Conservation (phyloP, 1,139 yeast species). For the Barnettozyma hawaiiensis region DNA sequence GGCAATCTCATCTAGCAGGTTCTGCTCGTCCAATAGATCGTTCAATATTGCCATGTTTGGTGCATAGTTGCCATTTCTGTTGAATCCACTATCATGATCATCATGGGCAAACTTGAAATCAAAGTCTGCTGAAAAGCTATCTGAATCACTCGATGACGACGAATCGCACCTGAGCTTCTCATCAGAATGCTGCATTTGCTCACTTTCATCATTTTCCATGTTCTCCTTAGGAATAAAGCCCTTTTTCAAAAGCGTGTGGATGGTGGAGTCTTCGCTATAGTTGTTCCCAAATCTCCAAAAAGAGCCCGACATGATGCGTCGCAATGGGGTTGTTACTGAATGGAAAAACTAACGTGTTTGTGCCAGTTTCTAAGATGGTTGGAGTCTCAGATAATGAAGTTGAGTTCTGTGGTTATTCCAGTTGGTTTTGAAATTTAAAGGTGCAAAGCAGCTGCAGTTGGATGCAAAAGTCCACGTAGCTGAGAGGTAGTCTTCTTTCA, state of each 20-base stretch:
- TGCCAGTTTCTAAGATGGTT: neutral
- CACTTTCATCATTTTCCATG: slow-evolving; percentile 12
- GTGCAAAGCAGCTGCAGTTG: too few species aligned
- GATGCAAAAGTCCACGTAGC: too few species aligned
- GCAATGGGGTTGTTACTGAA: too few species aligned
- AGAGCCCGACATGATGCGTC: slow-evolving; percentile 65
- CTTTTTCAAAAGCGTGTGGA: slow-evolving; percentile 57
- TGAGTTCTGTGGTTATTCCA: too few species aligned
- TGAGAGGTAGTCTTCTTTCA: neutral
- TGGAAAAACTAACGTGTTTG: neutral
- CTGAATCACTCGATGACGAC: slow-evolving; percentile 22
- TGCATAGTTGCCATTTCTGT: slow-evolving; percentile 19
- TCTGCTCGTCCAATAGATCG: slow-evolving; percentile 80
- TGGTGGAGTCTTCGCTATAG: slow-evolving; percentile 68
- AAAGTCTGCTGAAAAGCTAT: slow-evolving; percentile 8
- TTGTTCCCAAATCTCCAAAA: slow-evolving; percentile 93
- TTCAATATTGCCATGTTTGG: slow-evolving; percentile 43
- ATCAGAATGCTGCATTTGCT: slow-evolving; percentile 27
- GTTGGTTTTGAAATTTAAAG: neutral
- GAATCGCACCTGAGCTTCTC: slow-evolving; percentile 18
- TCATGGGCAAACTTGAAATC: slow-evolving; percentile 15
- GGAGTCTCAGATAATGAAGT: neutral
- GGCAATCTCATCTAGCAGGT: slow-evolving; percentile 74
- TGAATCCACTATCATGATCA: slow-evolving; percentile 13
- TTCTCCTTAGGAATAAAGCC: slow-evolving; percentile 42